Evolutionary conservation across 2,329 filamentous ascomycete species (phyloP), one percentile per base, ranked within the genome.

Genomic region (Cryphonectria carpinicola): DNA sequence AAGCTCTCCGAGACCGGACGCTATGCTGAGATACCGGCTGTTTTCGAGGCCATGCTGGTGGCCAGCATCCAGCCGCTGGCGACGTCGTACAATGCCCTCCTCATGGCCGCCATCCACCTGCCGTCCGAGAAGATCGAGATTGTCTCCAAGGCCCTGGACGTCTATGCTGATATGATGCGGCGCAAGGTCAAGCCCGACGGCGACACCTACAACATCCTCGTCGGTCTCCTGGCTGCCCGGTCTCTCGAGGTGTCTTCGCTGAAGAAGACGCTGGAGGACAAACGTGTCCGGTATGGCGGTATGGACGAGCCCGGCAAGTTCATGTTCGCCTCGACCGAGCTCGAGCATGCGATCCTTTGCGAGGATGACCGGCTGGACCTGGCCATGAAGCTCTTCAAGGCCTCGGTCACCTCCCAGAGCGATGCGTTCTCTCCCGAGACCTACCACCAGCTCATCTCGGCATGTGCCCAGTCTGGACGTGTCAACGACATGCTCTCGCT

Each of bases 151-250:
- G 94, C 94, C 6, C 87, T 98, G 67, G 95, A 97, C 82, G 93
- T 99, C 67, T 99, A 98, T 80, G 92, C 94, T 22, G 95, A 98
- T 79, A 98, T 99, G 96, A 89, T 97, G 75, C 90, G 92, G 74
- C 92, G 95, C 74, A 92, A 91, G 75, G 91, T 98, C 35, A 83
- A 88, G 28, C 95, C 95, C 10, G 92, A 98, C 79, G 90, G 90
- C 68, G 89, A 92, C 70, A 98, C 95, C 0, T 98, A 97, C 82
- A 90, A 94, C 78, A 94, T 94, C 46, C 85, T 99, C 25, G 92
- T 99, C 69, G 90, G 92, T 70, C 85, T 98, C 54, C 86, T 99
- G 67, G 92, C 95, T 25, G 88, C 90, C 19, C 90, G 94, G 74
- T 94, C 94, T 54, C 85, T 97, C 63, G 92, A 97, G 78, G 91